Conservation (phyloP, 495 filamentous ascomycete genomes). For the Sordaria brevicollis region DNA sequence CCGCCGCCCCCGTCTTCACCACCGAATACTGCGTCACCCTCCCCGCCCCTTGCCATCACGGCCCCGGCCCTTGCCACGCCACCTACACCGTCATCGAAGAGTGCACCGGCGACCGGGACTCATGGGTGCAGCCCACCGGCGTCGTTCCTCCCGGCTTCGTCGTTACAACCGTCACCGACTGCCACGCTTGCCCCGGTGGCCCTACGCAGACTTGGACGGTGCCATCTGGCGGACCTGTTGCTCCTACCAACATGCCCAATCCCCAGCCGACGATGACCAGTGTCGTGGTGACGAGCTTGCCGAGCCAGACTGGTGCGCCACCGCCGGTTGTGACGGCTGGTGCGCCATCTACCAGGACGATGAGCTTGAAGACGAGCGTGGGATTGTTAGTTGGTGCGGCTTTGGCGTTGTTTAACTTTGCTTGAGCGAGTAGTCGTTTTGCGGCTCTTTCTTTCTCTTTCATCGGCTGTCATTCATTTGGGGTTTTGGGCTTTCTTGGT, state of each 20-base stretch:
- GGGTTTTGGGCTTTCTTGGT: not conserved
- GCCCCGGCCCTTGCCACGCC: conserved; percentile 18
- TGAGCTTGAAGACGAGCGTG: conserved; percentile 3
- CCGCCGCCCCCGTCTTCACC: conserved; percentile 14
- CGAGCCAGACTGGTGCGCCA: not conserved
- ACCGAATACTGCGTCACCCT: conserved; percentile 33
- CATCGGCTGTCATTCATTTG: not conserved
- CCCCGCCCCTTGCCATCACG: conserved; percentile 30
- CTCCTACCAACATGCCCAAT: not conserved
- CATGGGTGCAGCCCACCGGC: conserved; percentile 9
- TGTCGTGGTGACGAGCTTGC: not conserved
- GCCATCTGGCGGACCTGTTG: not conserved
- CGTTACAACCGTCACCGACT: conserved; percentile 21
- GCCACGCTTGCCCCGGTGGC: not conserved
- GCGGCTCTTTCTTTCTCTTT: not conserved
- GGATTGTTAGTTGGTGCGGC: not conserved
- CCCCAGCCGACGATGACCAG: not conserved
- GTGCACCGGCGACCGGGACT: conserved; percentile 20
- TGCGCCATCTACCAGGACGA: conserved; percentile 20
- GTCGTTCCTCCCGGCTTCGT: conserved; percentile 28
- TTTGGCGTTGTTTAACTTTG: not conserved
- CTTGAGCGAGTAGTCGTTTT: not conserved
- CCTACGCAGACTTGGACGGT: not conserved
- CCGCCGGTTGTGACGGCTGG: not conserved
- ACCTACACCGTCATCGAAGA: conserved; percentile 38